Evolutionary conservation across 148 eudicot species (phyloP).

Genomic region (Bassia scoparia): DNA sequence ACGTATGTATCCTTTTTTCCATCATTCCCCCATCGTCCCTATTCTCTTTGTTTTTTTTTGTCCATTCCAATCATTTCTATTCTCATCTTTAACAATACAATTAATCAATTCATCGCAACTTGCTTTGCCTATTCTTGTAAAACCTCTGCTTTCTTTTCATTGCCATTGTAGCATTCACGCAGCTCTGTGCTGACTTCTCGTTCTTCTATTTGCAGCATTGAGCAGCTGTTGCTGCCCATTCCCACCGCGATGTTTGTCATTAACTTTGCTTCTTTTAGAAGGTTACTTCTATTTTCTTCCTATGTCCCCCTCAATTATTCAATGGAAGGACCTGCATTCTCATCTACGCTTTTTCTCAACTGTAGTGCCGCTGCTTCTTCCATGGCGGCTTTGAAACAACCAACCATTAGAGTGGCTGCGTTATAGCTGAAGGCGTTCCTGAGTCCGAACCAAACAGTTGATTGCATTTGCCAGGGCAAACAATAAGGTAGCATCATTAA

Average conservation of each 20-base stretch:
- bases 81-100: no score
- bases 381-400: constrained; percentile 85
- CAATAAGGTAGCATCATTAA: constrained; percentile 69
- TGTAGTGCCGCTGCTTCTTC: constrained; percentile 98
- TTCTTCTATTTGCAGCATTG: constrained; percentile 48
- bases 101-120: no score
- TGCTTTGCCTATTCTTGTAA: no score
- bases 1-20: no score
- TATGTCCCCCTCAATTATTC: neutral
- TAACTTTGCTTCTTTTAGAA: constrained; percentile 94
- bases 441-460: constrained; percentile 91
- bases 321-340: neutral
- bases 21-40: no score
- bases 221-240: constrained; percentile 95
- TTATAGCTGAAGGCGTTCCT: constrained; percentile 97
- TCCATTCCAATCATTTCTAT: no score
- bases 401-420: constrained; percentile 92
- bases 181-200: no score
- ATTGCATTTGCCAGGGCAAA: constrained; percentile 87
- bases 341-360: neutral
- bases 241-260: constrained; percentile 98
- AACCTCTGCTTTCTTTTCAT: no score
- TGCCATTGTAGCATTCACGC: no score
- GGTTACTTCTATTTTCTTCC: constrained; percentile 33
- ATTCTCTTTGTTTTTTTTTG: no score